Base-by-base conservation (phyloP, 768 basidiomycete genomes). In the Melanogaster broomeanus region DNA sequence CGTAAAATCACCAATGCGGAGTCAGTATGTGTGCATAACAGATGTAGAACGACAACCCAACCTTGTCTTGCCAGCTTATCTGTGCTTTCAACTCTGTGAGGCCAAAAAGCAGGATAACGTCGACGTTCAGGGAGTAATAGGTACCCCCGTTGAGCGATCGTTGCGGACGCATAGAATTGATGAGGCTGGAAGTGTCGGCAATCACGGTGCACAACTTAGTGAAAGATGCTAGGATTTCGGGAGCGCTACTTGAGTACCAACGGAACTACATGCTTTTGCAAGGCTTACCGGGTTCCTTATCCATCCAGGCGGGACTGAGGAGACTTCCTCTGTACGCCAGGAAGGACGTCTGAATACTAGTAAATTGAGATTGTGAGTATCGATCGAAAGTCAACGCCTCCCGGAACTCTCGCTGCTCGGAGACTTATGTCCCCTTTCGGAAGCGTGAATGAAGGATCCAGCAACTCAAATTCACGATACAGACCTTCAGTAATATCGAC, bases 1-100 rank as follows among this genome's bases (percentile, higher is more conserved):
- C n/a, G n/a, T n/a, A n/a, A n/a, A n/a, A n/a, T n/a, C n/a, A n/a
- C n/a, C n/a, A n/a, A n/a, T n/a, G n/a, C 11, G 11, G 5, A 38
- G n/a, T 38, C n/a, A 38, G n/a, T 19, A 38, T 25, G 33, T 2
- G 22, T 6, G 15, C 12, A 8, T 1, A 5, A 42, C 8, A 8
- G 13, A 3, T n/a, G 42, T 19, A 10, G 31, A 3, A 22, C 18
- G 33, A 42, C 55, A 27, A 10, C 57, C 61, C 54, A 9, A n/a
- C n/a, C n/a, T n/a, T 37, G 9, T 78, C 71, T 9, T 57, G 59
- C 78, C 78, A 80, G 2, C 65, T 58, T 24, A 78, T 68, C 31
- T n/a, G n/a, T n/a, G n/a, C n/a, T n/a, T n/a, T n/a, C n/a, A n/a
- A n/a, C n/a, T n/a, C n/a, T n/a, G n/a, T n/a, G n/a, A n/a, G n/a